Evolutionary conservation across 345 rosid genomes (phyloP).

Genomic region (Ceriops zippeliana): DNA sequence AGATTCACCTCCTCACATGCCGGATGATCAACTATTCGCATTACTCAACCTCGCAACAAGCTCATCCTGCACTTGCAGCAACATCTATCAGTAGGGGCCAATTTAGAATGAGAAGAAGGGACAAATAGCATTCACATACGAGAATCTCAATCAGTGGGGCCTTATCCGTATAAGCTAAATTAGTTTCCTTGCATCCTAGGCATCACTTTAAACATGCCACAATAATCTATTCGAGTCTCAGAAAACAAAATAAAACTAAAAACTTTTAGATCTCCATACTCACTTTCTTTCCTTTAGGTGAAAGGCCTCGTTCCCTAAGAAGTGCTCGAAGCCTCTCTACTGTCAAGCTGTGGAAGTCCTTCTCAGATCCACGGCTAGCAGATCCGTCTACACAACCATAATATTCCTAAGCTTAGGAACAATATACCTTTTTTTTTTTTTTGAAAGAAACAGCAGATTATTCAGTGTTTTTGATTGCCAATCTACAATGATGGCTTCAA

Average conservation of each 20-base stretch:
- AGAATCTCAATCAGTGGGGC: no score
- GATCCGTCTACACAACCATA: conserved; percentile 45
- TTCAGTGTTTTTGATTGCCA: no score
- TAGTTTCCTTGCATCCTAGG: not conserved
- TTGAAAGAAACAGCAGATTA: no score
- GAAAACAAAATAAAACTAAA: not conserved
- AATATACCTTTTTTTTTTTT: no score
- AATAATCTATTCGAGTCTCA: not conserved
- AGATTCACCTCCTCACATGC: conserved; percentile 3
- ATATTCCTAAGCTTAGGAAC: no score
- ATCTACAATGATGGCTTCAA: no score
- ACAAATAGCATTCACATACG: not conserved
- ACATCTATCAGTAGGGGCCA: conserved; percentile 4
- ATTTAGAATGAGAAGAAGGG: not conserved
- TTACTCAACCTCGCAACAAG: conserved; percentile 70
- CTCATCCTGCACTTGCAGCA: conserved; percentile 62
- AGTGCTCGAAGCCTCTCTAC: conserved; percentile 87
- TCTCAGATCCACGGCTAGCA: conserved; percentile 51
- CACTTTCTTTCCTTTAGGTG: conserved; percentile 80
- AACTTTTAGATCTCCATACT: conserved; percentile 19
- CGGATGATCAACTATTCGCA: conserved; percentile 31
- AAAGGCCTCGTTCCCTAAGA: conserved; percentile 72
- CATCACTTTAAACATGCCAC: not conserved
- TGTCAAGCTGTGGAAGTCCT: conserved; percentile 62
- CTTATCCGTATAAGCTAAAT: not conserved